Evolutionary conservation across 306 rosid genomes (phyloP), one percentile per base, ranked within the genome.

Genomic region (Calophaca sinica): DNA sequence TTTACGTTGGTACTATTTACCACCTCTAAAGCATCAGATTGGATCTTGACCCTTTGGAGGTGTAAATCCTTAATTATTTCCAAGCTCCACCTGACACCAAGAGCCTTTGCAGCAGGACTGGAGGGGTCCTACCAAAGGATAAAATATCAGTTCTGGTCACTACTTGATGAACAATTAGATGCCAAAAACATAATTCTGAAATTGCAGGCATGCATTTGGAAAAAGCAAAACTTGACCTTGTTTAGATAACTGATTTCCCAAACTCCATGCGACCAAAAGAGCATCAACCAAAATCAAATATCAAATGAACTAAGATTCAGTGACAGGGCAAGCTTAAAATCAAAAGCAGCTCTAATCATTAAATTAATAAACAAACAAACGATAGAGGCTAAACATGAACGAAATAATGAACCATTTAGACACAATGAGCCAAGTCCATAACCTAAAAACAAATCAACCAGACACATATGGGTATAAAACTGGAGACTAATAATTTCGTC

Each of bases 371-470:
- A 46, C 35, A 73, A 61, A 72, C 0, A 46, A 29, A n/a, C n/a
- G n/a, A n/a, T n/a, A n/a, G n/a, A 53, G 20, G 39, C 42, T 28
- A 46, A 66, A 52, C 52, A 20, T 5, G n/a, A 74, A 15, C 8
- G 14, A 42, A 64, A 14, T 14, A 36, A 36, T 4, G 50, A 70
- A 70, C 11, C 53, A 68, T 67, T 60, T 42, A 66, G n/a, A 44
- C 33, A 38, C 76, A 65, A 77, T 45, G 26, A 73, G 57, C 61
- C 72, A 73, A 71, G 66, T 73, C 68, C 69, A 54, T 62, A n/a
- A n/a, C n/a, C n/a, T n/a, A 49, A 58, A 20, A 20, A 28, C 61
- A 68, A 52, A 42, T 49, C 54, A 79, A 65, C 74, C 44, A 77
- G 26, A 45, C 4, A 29, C 53, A 72, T 78, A 73, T 9, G 5